Evolutionary conservation across 164 flowering plant species (phyloP), one percentile per base, ranked within the genome.

Genomic region (Nelumbo lutea): DNA sequence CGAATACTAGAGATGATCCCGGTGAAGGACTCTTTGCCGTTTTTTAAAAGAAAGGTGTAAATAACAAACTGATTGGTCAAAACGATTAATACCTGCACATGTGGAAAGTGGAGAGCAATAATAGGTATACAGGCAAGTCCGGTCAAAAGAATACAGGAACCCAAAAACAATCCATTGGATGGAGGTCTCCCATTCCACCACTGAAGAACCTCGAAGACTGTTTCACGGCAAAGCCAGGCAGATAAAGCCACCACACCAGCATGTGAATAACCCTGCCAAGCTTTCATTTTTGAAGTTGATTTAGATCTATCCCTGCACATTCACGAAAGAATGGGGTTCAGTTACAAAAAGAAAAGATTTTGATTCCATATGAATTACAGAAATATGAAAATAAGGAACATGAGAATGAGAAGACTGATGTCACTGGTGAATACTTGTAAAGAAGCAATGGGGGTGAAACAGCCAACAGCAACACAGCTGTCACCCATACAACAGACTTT

Each of bases 111-210:
- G 55, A 90, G 83, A 52, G 89, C 93, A 59, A 93, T 89, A 39
- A 95, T 92, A 1, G 98, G 99, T 53, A 93, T 78, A 77, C 97
- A 92, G 75, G 94, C 96, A 81, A 89, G 73, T 65, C 97, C 99
- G 0, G 80, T 84, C 80, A 90, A 79, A 66, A 90, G 76, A 68
- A 90, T 83, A 71, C 87, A 90, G 74, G 75, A 88, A 59, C 99
- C 99, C 75, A 95, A 67, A 70, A 95, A 90, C 62, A 93, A 79
- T 66, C 96, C 89, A 80, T 93, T 93, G 70, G 99, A 87, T 65
- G 99, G 98, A 67, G 94, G 72, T 78, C 91, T 89, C 42, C 99
- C 99, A 77, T 85, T 66, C 98, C 97, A 92, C 98, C 98, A 92
- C 65, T 90, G 97, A 44, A 95, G 88, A 72, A 92, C 97, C 80